Percentiles rank a stretch among this genome's conserved stretches.
phyloP scores from a whole-genome alignment of 805 yeast species.

The Millerago galiae region DNA sequence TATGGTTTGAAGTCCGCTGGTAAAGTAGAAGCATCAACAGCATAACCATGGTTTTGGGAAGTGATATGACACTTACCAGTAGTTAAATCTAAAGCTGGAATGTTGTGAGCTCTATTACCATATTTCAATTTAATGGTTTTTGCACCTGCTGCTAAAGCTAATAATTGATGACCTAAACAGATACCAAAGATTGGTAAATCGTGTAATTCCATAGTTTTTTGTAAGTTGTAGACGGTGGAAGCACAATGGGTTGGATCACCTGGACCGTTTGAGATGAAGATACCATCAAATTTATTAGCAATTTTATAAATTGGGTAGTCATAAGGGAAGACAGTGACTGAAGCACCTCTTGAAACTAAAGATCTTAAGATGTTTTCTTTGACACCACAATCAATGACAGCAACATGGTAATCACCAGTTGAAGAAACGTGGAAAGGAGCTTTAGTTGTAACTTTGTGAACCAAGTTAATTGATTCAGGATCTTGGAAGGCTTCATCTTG shows the following conservation, averaged over 20 bases:
- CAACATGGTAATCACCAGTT: constrained; percentile 66
- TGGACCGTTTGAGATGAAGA: constrained; percentile 93
- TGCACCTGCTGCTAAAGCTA: constrained; percentile 94
- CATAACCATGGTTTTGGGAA: constrained; percentile 98
- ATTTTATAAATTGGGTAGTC: constrained; percentile 89
- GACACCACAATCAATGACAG: constrained; percentile 96
- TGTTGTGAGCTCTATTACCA: constrained; percentile 98
- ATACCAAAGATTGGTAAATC: constrained; percentile 90
- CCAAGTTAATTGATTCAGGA: constrained; percentile 86
- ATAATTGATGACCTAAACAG: constrained; percentile 94
- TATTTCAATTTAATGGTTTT: constrained; percentile 88
- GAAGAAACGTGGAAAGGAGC: constrained; percentile 87
- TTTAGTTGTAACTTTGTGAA: constrained; percentile 89
- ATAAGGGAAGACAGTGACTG: constrained; percentile 93
- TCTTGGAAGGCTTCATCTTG: constrained; percentile 87
- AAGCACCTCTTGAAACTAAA: constrained; percentile 90
- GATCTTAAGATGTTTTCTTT: constrained; percentile 96
- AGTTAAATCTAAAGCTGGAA: constrained; percentile 85
- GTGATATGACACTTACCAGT: constrained; percentile 97
- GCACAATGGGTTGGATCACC: constrained; percentile 95
- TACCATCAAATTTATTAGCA: constrained; percentile 89
- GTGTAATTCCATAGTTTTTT: constrained; percentile 57
- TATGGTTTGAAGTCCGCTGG: constrained; percentile 76
- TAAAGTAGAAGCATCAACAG: constrained; percentile 79
- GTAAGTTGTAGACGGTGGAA: constrained; percentile 67